These are phyloP conservation scores for Neonectria coccinea DNA, from an alignment of 2,329 filamentous ascomycete species.

Conservation along the genomic window DNA sequence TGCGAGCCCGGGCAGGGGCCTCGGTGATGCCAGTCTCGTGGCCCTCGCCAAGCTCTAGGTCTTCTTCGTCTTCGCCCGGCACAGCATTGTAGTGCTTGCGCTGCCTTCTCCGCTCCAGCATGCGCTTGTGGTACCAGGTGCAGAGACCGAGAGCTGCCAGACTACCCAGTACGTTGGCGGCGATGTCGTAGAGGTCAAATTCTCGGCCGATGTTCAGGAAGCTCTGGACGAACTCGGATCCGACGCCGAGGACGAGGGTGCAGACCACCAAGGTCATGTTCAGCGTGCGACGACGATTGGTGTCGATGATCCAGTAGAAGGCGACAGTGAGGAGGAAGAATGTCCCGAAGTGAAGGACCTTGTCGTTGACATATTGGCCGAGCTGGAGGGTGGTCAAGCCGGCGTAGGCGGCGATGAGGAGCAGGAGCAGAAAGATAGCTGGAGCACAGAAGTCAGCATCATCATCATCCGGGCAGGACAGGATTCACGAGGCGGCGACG, in stretches of 20 bases:
- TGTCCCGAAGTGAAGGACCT: slow-evolving; percentile 84
- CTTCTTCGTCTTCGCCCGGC: slow-evolving; percentile 70
- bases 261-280: slow-evolving; percentile 86
- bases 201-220: slow-evolving; percentile 78
- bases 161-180: slow-evolving; percentile 88
- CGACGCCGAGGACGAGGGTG: slow-evolving; percentile 76
- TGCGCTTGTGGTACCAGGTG: slow-evolving; percentile 93
- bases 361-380: slow-evolving; percentile 79
- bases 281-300: slow-evolving; percentile 83
- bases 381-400: slow-evolving; percentile 77
- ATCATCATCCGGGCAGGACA: not conserved
- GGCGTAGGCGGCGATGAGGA: slow-evolving; percentile 81
- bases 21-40: slow-evolving; percentile 75
- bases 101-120: slow-evolving; percentile 87
- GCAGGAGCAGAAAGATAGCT: slow-evolving; percentile 78
- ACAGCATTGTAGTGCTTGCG: slow-evolving; percentile 79
- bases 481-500: not conserved
- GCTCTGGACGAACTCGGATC: slow-evolving; percentile 80
- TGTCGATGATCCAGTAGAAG: slow-evolving; percentile 99
- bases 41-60: slow-evolving; percentile 82
- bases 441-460: slow-evolving; percentile 19
- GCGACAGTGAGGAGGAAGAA: slow-evolving; percentile 89
- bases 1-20: slow-evolving; percentile 48
- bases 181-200: slow-evolving; percentile 85
- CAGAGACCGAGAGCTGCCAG: slow-evolving; percentile 78